Conservation (phyloP, 2,329 filamentous ascomycete genomes). For the Cladosporium velox region DNA sequence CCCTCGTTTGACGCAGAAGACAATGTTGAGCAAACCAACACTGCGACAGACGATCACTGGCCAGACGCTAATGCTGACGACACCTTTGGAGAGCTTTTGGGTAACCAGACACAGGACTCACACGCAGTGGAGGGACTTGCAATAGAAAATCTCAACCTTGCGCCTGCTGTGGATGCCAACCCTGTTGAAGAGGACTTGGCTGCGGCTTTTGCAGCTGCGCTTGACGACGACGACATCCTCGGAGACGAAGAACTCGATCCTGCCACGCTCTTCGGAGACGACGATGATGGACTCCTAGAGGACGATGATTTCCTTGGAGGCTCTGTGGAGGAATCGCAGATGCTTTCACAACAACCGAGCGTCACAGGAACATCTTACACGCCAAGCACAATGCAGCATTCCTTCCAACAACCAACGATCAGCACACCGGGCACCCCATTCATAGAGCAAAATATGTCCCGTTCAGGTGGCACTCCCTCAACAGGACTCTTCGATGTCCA, state of each 20-base stretch:
- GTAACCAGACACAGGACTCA: conserved; percentile 11
- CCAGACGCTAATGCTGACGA: conserved; percentile 13
- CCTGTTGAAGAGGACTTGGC: conserved; percentile 63
- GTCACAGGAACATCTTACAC: conserved; percentile 5
- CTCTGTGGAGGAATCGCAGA: conserved; percentile 24
- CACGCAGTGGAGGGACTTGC: conserved; percentile 16
- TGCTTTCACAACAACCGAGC: conserved; percentile 2
- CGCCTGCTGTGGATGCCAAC: conserved; percentile 2
- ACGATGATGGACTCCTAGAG: conserved; percentile 82
- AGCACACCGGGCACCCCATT: conserved; percentile 27
- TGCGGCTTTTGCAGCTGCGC: conserved; percentile 79
- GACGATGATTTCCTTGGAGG: conserved; percentile 48
- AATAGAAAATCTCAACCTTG: conserved; percentile 5
- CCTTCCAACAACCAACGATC: conserved; percentile 12
- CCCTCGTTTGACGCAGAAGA: background rate
- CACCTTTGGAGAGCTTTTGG: conserved; percentile 21
- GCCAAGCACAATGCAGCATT: conserved; percentile 11
- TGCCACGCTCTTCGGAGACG: conserved; percentile 72
- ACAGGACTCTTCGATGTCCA: conserved; percentile 39
- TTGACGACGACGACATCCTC: conserved; percentile 64
- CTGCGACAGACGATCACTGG: conserved; percentile 17
- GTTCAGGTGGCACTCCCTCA: conserved; percentile 36
- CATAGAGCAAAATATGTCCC: conserved; percentile 28
- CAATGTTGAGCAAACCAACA: conserved; percentile 1
- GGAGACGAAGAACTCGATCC: conserved; percentile 56